Evolutionary conservation across 75 land plant genomes (phyloP).

Genomic region (Pseudotsuga menziesii): DNA sequence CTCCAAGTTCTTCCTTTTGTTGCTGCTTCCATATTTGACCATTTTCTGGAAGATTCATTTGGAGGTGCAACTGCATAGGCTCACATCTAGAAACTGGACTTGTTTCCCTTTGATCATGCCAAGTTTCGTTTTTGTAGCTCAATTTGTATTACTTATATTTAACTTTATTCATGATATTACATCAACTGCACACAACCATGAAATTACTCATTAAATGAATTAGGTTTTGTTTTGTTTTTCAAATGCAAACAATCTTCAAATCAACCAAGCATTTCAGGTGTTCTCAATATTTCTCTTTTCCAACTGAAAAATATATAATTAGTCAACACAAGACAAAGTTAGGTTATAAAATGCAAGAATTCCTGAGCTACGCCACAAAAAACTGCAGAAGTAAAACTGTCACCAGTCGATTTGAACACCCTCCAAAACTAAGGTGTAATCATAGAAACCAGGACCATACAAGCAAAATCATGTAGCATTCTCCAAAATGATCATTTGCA

Average conservation of each 20-base stretch:
- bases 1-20: too few relatives aligned
- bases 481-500: not conserved
- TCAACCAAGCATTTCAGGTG: not conserved
- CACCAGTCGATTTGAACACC: not conserved
- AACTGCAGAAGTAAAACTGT: constrained; percentile 39
- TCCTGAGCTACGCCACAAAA: constrained; percentile 20
- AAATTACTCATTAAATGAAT: not conserved
- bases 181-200: too few relatives aligned
- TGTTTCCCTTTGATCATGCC: too few relatives aligned
- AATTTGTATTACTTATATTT: too few relatives aligned
- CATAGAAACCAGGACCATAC: not conserved
- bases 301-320: not conserved
- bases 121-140: too few relatives aligned
- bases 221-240: not conserved
- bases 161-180: too few relatives aligned
- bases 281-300: not conserved
- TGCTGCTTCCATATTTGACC: too few relatives aligned
- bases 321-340: not conserved
- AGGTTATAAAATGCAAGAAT: not conserved
- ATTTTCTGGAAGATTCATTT: too few relatives aligned
- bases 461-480: not conserved
- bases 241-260: not conserved
- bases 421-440: not conserved
- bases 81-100: too few relatives aligned
- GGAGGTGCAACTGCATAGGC: too few relatives aligned